Evolutionary conservation across 2,329 filamentous ascomycete genomes (phyloP).

Genomic region (Colletotrichum kahawae): DNA sequence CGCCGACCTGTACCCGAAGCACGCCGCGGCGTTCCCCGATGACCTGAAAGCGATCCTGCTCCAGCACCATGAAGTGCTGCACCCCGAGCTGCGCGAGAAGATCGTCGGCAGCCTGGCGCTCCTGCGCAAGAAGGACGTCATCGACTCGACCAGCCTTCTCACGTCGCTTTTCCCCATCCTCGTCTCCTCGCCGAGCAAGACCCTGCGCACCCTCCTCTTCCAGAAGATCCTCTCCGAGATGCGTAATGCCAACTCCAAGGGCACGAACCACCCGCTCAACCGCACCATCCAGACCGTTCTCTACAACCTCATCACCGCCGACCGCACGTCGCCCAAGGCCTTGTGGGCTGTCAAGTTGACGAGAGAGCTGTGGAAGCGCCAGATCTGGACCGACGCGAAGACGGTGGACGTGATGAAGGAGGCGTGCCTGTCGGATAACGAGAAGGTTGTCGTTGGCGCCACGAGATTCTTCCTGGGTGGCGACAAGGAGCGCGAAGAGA

Average conservation of each 20-base stretch:
- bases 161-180: slow-evolving; percentile 95
- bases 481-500: slow-evolving; percentile 93
- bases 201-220: slow-evolving; percentile 81
- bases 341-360: slow-evolving; percentile 97
- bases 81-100: slow-evolving; percentile 89
- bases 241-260: slow-evolving; percentile 83
- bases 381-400: slow-evolving; percentile 94
- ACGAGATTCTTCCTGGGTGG: slow-evolving; percentile 95
- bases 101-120: slow-evolving; percentile 89
- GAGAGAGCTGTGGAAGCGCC: slow-evolving; percentile 93
- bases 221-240: slow-evolving; percentile 91
- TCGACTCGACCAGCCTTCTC: slow-evolving; percentile 82
- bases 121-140: slow-evolving; percentile 86
- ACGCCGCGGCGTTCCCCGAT: slow-evolving; percentile 77
- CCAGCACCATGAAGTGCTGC: slow-evolving; percentile 81
- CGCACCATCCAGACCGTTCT: slow-evolving; percentile 91
- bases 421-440: slow-evolving; percentile 84
- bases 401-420: slow-evolving; percentile 99
- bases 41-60: slow-evolving; percentile 83
- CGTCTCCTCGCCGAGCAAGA: slow-evolving; percentile 90
- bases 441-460: slow-evolving; percentile 88
- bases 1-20: slow-evolving; percentile 87
- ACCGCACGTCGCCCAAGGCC: slow-evolving; percentile 82
- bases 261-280: slow-evolving; percentile 91
- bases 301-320: slow-evolving; percentile 87